These are phyloP conservation scores for Hanseniaspora occidentalis DNA, from an alignment of 805 yeast genomes.

Conservation along the genomic window DNA sequence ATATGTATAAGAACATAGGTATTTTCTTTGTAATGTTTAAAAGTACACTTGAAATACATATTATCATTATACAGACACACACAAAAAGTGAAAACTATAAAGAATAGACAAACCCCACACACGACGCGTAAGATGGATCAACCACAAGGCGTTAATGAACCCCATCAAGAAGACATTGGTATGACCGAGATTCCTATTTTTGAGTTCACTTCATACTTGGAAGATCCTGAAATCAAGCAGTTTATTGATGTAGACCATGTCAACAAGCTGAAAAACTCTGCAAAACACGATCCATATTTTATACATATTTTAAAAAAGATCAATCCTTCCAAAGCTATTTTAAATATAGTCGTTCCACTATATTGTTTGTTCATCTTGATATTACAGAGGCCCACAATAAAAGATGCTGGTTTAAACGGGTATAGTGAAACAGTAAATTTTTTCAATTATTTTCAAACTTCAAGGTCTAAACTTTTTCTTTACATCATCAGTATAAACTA, in stretches of 20 bases:
- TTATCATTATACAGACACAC: no score
- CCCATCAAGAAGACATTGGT: background rate
- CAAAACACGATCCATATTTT: constrained; percentile 13
- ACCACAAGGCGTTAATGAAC: no score
- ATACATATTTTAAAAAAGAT: constrained; percentile 18
- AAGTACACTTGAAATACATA: no score
- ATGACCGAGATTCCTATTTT: background rate
- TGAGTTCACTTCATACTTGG: background rate
- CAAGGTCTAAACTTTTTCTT: constrained; percentile 4
- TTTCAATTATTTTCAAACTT: constrained; percentile 10
- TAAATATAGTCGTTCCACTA: constrained; percentile 15
- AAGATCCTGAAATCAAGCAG: background rate
- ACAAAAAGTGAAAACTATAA: no score
- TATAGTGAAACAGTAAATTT: no score
- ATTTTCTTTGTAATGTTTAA: no score
- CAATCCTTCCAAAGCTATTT: constrained; percentile 13
- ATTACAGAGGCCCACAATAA: constrained; percentile 11
- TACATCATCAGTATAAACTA: constrained; percentile 1
- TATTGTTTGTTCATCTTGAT: constrained; percentile 14
- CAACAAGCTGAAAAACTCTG: background rate
- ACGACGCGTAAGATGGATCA: no score
- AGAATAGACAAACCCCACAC: no score
- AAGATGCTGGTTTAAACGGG: constrained; percentile 6
- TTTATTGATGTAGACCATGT: background rate
- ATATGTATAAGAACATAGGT: no score